phyloP scores from a whole-genome alignment of 306 rosid genomes.

The Prunus mongolica region DNA sequence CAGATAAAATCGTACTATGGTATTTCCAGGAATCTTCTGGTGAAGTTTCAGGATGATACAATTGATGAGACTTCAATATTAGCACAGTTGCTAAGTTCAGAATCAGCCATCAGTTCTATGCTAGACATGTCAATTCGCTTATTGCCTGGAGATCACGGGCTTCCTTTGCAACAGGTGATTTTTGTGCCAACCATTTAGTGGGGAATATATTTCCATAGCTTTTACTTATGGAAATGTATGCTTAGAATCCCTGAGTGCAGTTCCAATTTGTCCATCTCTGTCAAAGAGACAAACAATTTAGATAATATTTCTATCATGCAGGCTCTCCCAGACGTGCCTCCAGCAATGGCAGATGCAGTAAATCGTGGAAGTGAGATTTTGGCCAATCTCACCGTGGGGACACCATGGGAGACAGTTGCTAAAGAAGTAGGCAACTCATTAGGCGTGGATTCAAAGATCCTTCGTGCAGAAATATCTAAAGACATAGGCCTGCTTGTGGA shows the following conservation, averaged over 20 bases:
- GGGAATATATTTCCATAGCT: background rate
- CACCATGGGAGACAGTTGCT: conserved; percentile 92
- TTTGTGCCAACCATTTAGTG: background rate
- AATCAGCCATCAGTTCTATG: conserved; percentile 81
- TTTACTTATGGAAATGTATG: background rate
- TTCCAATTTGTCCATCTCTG: background rate
- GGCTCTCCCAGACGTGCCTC: conserved; percentile 94
- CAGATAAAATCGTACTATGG: conserved; percentile 97
- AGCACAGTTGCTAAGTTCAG: conserved; percentile 86
- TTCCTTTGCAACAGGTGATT: conserved; percentile 91
- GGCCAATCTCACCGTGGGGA: conserved; percentile 67
- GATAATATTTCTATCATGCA: conserved; percentile 31
- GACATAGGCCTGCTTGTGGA: conserved; percentile 77
- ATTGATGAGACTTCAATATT: conserved; percentile 82
- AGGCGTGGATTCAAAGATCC: conserved; percentile 64
- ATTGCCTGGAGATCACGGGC: conserved; percentile 88
- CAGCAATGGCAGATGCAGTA: conserved; percentile 94
- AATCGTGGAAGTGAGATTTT: conserved; percentile 86
- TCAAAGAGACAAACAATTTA: background rate
- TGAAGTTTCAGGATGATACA: conserved; percentile 77
- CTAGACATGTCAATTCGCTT: conserved; percentile 94
- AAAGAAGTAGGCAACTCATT: conserved; percentile 85
- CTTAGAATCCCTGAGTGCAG: background rate
- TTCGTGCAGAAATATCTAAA: conserved; percentile 65
- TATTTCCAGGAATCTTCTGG: conserved; percentile 80